Base-by-base conservation (phyloP, 495 filamentous ascomycete genomes). In the Trichocladium uniseriatum region DNA sequence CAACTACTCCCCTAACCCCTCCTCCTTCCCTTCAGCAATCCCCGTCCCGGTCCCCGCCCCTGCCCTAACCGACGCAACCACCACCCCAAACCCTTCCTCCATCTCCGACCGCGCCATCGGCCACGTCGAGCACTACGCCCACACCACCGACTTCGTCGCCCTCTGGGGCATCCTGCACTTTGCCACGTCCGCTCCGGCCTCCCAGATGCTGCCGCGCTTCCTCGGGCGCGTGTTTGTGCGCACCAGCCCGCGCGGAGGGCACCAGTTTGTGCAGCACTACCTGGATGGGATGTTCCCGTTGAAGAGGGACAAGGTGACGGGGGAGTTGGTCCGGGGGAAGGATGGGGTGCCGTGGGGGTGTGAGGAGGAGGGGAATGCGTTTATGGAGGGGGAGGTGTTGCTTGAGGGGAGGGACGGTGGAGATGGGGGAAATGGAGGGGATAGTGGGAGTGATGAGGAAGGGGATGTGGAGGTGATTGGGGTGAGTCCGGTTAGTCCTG, bases 71-170 rank as follows among this genome's bases (percentile, higher is more conserved):
- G 43, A 27, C 19, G 50, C 56, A 22, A 55, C 54, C 10, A 52
- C 47, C 22, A 43, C 57, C 9, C 45, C 49, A 27, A 47, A 45
- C 36, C 54, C 49, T 16, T 51, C 59, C 48, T 34, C 45, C 35
- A 35, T 63, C 44, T 58, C 59, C 0, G 69, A 62, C 52, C 69
- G 77, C 51, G 70, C 77, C 34, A 80, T 92, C 42, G 68, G 76
- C 1, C 73, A 91, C 48, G 86, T 94, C 31, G 89, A 95, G 62
- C 89, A 95, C 63, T 95, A 94, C 62, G 83, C 80, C 14, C 87
- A 91, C 60, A 74, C 76, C 10, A 70, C 69, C 14, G 89, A 95
- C 56, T 83, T 88, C 52, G 87, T 94, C 0, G 76, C 85, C 1
- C 62, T 79, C 2, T 86, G 83, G 71, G 89, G 89, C 2, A 78